These are phyloP conservation scores for Fusarium hostae DNA, from an alignment of 2,329 filamentous ascomycete genomes.

Conservation along the genomic window DNA sequence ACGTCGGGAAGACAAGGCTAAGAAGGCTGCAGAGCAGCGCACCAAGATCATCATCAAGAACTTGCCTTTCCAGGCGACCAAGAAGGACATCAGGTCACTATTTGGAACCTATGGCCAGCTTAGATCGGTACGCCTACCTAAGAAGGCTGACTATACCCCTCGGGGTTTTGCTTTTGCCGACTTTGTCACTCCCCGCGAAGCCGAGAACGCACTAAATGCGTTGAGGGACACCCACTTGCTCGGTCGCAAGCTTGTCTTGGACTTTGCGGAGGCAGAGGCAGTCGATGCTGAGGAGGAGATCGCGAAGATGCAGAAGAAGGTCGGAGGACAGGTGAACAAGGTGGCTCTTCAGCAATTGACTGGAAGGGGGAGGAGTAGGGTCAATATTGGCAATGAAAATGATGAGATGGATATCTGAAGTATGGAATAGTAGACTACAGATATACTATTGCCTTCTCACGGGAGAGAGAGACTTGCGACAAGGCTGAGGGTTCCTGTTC, in stretches of 20 bases:
- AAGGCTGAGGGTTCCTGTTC: constrained; percentile 41
- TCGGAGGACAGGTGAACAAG: constrained; percentile 89
- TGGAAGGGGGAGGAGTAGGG: constrained; percentile 84
- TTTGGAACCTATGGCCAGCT: constrained; percentile 93
- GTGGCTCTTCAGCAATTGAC: constrained; percentile 90
- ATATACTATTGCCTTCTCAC: constrained; percentile 26
- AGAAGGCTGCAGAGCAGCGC: constrained; percentile 78
- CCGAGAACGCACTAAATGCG: constrained; percentile 88
- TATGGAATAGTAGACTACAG: constrained; percentile 30
- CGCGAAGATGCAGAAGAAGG: constrained; percentile 96
- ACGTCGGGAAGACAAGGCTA: constrained; percentile 82
- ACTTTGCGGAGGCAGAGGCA: constrained; percentile 89
- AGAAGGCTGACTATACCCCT: constrained; percentile 90
- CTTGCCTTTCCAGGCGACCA: constrained; percentile 92
- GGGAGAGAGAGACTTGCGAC: constrained; percentile 28
- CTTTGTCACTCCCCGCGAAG: constrained; percentile 91
- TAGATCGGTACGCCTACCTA: constrained; percentile 90
- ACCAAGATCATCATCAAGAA: constrained; percentile 99
- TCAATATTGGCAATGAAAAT: constrained; percentile 82
- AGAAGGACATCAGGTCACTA: constrained; percentile 88
- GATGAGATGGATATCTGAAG: constrained; percentile 61
- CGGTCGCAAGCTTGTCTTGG: constrained; percentile 87
- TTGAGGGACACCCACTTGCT: constrained; percentile 93
- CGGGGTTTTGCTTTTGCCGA: constrained; percentile 98
- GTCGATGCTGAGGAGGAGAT: constrained; percentile 96